Conservation (phyloP, 1,284 basidiomycete species). For the Ceratobasidium sp. region DNA sequence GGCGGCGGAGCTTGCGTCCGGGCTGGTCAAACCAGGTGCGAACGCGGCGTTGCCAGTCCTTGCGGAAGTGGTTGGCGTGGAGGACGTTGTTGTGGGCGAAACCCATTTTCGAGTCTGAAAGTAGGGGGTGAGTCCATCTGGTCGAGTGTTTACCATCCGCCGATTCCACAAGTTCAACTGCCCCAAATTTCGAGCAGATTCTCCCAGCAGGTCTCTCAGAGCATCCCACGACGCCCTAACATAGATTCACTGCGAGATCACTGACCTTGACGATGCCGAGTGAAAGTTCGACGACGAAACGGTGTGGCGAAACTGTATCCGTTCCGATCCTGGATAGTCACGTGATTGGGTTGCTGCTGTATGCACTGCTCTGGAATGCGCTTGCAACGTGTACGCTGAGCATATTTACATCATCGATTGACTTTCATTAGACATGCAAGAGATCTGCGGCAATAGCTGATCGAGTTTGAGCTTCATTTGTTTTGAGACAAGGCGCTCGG, state of each 20-base stretch:
- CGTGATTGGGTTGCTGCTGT: constrained; percentile 20
- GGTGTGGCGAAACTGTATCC: constrained; percentile 14
- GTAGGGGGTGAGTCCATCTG: constrained; percentile 36
- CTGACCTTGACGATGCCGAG: constrained; percentile 39
- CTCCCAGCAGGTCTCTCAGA: not conserved
- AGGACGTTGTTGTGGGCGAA: constrained; percentile 64
- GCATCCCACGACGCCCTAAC: not conserved
- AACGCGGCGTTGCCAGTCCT: constrained; percentile 96
- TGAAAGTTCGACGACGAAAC: constrained; percentile 27
- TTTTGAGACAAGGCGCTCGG: not conserved
- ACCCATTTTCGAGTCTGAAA: constrained; percentile 45
- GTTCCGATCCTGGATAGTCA: constrained; percentile 27
- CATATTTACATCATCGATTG: constrained; percentile 24
- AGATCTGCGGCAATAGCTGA: not conserved
- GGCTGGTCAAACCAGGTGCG: constrained; percentile 99
- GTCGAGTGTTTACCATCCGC: not conserved
- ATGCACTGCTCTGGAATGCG: constrained; percentile 3
- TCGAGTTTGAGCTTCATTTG: constrained; percentile 20
- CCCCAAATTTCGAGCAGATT: constrained; percentile 7
- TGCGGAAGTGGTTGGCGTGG: constrained; percentile 95
- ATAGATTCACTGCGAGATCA: constrained; percentile 31
- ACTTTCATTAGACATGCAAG: constrained; percentile 11
- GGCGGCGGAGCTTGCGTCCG: constrained; percentile 95
- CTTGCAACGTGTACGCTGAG: constrained; percentile 8
- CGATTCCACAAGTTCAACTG: not conserved